Conservation (phyloP, 345 rosid genomes). For the Erodium maritimum region DNA sequence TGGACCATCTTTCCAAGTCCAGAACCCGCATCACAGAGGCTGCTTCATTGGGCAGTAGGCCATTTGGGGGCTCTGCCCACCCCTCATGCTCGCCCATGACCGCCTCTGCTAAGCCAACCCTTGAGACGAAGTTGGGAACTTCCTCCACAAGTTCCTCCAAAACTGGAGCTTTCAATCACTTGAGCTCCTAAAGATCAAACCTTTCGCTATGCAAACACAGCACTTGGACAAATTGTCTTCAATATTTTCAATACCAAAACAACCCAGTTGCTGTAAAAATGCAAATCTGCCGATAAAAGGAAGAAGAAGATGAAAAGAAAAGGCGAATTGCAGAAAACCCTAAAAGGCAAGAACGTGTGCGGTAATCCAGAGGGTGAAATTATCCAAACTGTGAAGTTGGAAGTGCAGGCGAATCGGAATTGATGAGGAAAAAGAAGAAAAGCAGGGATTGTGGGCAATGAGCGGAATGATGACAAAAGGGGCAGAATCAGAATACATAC, state of each 20-base stretch:
- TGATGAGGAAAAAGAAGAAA: background rate
- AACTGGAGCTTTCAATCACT: background rate
- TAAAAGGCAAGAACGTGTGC: background rate
- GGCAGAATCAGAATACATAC: background rate
- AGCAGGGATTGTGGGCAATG: too few species aligned
- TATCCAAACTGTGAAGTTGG: background rate
- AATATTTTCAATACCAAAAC: too few species aligned
- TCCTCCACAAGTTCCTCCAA: background rate
- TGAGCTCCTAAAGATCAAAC: too few species aligned
- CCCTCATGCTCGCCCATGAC: background rate
- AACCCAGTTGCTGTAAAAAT: background rate
- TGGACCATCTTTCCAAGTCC: slow-evolving; percentile 62
- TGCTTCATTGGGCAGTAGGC: background rate
- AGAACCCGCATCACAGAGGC: background rate
- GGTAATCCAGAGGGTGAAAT: background rate
- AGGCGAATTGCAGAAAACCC: background rate
- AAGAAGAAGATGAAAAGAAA: background rate
- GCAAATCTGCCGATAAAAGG: background rate
- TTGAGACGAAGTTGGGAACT: background rate
- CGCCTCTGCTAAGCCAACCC: background rate
- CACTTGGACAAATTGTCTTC: background rate
- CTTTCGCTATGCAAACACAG: background rate
- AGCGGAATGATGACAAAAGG: background rate
- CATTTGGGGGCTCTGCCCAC: background rate
- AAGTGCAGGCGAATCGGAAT: background rate